Percentiles rank a stretch among this genome's conserved stretches.
Evolutionary conservation across 169 alveolate genomes (phyloP).

Genomic region (Plasmodium relictum): DNA sequence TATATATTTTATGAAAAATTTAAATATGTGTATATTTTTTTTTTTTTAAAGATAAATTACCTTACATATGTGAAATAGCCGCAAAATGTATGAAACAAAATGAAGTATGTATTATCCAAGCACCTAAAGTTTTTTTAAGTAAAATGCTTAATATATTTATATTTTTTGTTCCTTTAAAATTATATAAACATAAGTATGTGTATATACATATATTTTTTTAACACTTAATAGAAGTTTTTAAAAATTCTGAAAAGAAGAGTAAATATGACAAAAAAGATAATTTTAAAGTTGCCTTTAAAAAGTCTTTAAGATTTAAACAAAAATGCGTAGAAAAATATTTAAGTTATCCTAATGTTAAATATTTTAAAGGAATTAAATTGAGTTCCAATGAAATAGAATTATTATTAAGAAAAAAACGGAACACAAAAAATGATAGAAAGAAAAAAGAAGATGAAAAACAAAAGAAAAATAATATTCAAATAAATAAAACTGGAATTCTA

Average conservation of each 20-base stretch:
- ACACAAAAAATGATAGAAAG: not conserved
- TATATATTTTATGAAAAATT: not conserved
- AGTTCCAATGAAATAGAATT: slow-evolving; percentile 60
- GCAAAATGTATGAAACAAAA: slow-evolving; percentile 59
- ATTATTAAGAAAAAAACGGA: slow-evolving; percentile 28
- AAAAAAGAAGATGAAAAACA: not conserved
- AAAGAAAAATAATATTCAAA: not conserved
- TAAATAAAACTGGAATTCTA: not conserved
- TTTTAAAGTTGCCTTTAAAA: slow-evolving; percentile 68
- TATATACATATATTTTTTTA: not conserved
- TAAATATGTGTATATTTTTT: not conserved
- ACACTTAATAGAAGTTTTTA: slow-evolving; percentile 41
- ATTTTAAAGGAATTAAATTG: slow-evolving; percentile 31
- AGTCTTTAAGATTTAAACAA: slow-evolving; percentile 52
- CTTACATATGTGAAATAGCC: slow-evolving; percentile 73
- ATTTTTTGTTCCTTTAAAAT: not conserved
- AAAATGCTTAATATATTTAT: not conserved
- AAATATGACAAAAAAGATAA: slow-evolving; percentile 72
- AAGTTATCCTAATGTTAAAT: not conserved
- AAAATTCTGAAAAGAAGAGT: slow-evolving; percentile 39
- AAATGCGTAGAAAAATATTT: slow-evolving; percentile 58
- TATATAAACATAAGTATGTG: not conserved
- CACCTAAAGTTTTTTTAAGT: slow-evolving; percentile 60
- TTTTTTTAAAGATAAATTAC: slow-evolving; percentile 47
- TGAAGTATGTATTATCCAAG: slow-evolving; percentile 74